A percentile compares a stretch with the other conserved stretches of the same genome.
Conservation (phyloP, 2,329 filamentous ascomycete species). For the Podosphaera leucotricha region DNA sequence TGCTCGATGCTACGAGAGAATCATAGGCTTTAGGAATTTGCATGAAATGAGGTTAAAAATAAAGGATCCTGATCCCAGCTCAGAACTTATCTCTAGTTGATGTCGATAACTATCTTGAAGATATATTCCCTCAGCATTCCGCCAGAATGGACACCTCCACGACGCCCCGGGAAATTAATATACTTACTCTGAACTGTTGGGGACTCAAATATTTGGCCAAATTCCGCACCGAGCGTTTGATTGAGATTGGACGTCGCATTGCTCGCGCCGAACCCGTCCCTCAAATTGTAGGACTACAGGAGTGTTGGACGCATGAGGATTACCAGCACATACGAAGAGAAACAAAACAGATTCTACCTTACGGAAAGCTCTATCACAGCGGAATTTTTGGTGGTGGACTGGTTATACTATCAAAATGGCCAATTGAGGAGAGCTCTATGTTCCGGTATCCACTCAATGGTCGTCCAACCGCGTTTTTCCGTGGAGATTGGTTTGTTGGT, state of each 20-base stretch:
- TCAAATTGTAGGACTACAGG: slow-evolving; percentile 79
- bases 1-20: no score
- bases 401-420: slow-evolving; percentile 76
- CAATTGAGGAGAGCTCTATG: slow-evolving; percentile 77
- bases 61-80: no score
- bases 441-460: slow-evolving; percentile 75
- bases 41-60: no score
- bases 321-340: slow-evolving; percentile 54
- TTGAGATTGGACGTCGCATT: slow-evolving; percentile 64
- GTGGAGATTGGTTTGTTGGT: slow-evolving; percentile 90
- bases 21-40: no score
- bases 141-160: slow-evolving; percentile 10
- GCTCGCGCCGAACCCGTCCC: slow-evolving; percentile 43
- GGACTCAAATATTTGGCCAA: slow-evolving; percentile 72
- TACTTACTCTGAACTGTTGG: slow-evolving; percentile 92
- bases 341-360: slow-evolving; percentile 52
- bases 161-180: slow-evolving; percentile 36
- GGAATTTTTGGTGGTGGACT: slow-evolving; percentile 79
- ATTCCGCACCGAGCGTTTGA: slow-evolving; percentile 51
- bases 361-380: slow-evolving; percentile 80
- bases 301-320: slow-evolving; percentile 79
- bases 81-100: neutral
- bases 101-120: neutral
- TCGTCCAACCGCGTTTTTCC: slow-evolving; percentile 74
- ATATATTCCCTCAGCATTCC: neutral